Conservation (phyloP, 805 yeast genomes). For the Kodamaea kaohsiungensis region DNA sequence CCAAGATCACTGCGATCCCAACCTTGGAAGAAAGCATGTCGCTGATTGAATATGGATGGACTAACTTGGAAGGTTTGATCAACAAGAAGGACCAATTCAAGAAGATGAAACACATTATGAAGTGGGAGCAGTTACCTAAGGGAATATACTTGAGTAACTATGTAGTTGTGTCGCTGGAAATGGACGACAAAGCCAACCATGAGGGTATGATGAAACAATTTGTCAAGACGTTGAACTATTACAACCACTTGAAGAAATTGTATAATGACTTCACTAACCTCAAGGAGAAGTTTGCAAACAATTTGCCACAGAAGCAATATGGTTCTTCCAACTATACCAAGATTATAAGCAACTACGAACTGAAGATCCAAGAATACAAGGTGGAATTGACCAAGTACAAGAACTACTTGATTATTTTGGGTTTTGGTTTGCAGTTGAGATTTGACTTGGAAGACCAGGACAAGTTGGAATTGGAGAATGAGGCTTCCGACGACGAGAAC, state of each 20-base stretch:
- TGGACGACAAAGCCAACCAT: conserved; percentile 28
- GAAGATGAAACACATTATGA: conserved; percentile 33
- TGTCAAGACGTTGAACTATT: conserved; percentile 41
- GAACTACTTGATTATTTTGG: conserved; percentile 45
- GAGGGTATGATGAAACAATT: conserved; percentile 47
- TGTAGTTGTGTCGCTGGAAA: conserved; percentile 18
- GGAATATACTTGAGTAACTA: conserved; percentile 44
- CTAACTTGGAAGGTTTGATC: conserved; percentile 36
- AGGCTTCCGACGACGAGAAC: conserved; percentile 16
- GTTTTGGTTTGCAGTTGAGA: conserved; percentile 49
- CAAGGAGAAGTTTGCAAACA: conserved; percentile 30
- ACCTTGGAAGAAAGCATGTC: conserved; percentile 65
- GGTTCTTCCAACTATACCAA: conserved; percentile 33
- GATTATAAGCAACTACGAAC: conserved; percentile 40
- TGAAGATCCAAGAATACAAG: conserved; percentile 44
- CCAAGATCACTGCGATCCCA: conserved; percentile 80
- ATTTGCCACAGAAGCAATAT: conserved; percentile 23
- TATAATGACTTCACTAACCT: conserved; percentile 33
- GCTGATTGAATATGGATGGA: conserved; percentile 86
- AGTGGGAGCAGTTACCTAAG: conserved; percentile 45
- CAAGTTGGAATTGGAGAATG: conserved; percentile 10
- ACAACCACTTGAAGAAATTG: conserved; percentile 37
- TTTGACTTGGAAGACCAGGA: conserved; percentile 41
- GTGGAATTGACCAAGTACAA: conserved; percentile 47
- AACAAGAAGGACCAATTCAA: conserved; percentile 29